These are phyloP conservation scores for Lipomyces starkeyi DNA, from an alignment of 805 yeast genomes.

Conservation along the genomic window DNA sequence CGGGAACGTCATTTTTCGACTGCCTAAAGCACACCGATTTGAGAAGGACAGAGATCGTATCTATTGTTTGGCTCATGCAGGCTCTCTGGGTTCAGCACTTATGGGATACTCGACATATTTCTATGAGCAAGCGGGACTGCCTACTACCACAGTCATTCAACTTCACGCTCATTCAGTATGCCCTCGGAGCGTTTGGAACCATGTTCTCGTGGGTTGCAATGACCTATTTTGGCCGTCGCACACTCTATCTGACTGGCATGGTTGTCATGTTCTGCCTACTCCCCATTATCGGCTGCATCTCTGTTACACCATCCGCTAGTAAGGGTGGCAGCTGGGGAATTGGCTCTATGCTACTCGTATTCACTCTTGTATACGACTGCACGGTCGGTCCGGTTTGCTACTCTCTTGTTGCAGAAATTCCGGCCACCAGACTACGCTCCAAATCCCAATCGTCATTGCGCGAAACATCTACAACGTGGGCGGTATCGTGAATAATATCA, in stretches of 20 bases:
- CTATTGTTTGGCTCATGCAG: conserved; percentile 46
- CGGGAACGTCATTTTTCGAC: conserved; percentile 16
- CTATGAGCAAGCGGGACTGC: conserved; percentile 35
- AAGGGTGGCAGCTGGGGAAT: conserved; percentile 33
- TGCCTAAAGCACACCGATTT: conserved; percentile 19
- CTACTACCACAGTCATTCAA: conserved; percentile 15
- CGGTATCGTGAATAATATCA: conserved; percentile 37
- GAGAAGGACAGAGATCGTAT: conserved; percentile 38
- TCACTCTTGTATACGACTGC: conserved; percentile 54
- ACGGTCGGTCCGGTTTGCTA: conserved; percentile 55
- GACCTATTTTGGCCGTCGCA: conserved; percentile 23
- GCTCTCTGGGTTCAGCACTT: conserved; percentile 36
- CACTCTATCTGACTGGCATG: conserved; percentile 35
- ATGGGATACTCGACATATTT: conserved; percentile 12
- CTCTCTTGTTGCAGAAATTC: conserved; percentile 52
- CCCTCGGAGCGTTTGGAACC: conserved; percentile 22
- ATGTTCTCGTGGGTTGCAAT: conserved; percentile 21
- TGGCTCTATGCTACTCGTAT: conserved; percentile 56
- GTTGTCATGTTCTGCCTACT: conserved; percentile 14
- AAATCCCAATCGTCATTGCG: conserved; percentile 53
- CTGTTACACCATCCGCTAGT: conserved; percentile 22
- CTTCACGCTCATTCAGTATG: conserved; percentile 10
- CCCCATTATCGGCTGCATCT: conserved; percentile 34
- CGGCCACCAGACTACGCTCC: conserved; percentile 52
- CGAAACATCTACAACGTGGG: conserved; percentile 45